A percentile compares a stretch with the other conserved stretches of the same genome.
phyloP scores from a whole-genome alignment of 805 yeast genomes.

The Kodamaea laetipori region DNA sequence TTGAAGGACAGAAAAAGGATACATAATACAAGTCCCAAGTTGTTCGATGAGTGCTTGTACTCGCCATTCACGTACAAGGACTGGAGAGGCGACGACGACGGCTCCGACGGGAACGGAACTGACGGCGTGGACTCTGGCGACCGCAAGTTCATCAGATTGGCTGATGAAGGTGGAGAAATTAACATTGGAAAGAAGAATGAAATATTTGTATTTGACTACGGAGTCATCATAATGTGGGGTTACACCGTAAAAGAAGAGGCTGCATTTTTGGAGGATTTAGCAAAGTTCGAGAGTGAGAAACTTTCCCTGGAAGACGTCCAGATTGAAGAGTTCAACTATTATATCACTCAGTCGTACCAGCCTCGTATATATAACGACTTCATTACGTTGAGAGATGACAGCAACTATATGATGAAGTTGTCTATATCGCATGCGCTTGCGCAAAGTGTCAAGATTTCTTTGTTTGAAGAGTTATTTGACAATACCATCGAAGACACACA shows the following conservation, averaged over 20 bases:
- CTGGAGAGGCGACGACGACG: constrained; percentile 59
- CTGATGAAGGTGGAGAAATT: constrained; percentile 94
- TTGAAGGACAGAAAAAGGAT: constrained; percentile 71
- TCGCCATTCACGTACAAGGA: constrained; percentile 85
- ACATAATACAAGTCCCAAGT: constrained; percentile 78
- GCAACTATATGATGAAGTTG: constrained; percentile 86
- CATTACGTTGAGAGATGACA: constrained; percentile 86
- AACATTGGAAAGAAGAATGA: constrained; percentile 82
- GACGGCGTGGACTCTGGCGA: constrained; percentile 13
- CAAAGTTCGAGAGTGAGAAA: constrained; percentile 90
- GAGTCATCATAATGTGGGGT: constrained; percentile 98
- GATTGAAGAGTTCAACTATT: constrained; percentile 91
- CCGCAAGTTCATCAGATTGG: constrained; percentile 60
- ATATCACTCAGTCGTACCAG: constrained; percentile 89
- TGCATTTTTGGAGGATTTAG: constrained; percentile 78
- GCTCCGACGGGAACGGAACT: background rate
- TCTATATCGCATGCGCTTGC: constrained; percentile 95
- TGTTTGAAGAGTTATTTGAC: constrained; percentile 94
- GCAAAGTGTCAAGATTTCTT: constrained; percentile 91
- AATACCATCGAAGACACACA: constrained; percentile 97
- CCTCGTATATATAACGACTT: constrained; percentile 96
- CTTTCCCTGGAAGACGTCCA: constrained; percentile 90
- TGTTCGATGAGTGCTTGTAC: constrained; percentile 92
- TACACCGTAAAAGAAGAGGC: constrained; percentile 81
- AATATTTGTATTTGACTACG: constrained; percentile 89